Percentiles rank a stretch among this genome's conserved stretches.
Evolutionary conservation across 768 basidiomycete species (phyloP).

Genomic region (Galerina sulciceps): DNA sequence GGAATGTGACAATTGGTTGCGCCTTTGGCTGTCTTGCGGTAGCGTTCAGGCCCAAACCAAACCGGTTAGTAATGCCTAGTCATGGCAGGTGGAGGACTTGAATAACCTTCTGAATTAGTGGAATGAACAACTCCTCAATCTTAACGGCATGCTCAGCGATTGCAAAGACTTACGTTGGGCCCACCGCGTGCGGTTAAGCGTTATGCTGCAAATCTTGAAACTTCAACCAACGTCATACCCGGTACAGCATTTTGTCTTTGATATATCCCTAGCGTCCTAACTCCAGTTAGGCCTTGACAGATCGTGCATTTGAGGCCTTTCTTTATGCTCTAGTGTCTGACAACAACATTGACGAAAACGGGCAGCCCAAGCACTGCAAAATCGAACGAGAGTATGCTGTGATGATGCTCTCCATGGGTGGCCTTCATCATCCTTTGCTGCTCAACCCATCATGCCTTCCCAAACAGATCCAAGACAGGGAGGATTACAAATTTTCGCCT

Average conservation of each 20-base stretch:
- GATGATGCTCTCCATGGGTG: constrained; percentile 61
- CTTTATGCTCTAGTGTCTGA: constrained; percentile 54
- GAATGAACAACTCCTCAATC: background rate
- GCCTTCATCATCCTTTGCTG: constrained; percentile 56
- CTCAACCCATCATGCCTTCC: constrained; percentile 28
- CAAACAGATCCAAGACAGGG: constrained; percentile 13
- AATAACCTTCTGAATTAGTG: background rate
- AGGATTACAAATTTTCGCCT: constrained; percentile 33
- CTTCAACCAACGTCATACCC: constrained; percentile 64
- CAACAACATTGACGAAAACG: constrained; percentile 5
- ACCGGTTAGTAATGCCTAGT: constrained; percentile 23
- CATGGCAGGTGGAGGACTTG: background rate
- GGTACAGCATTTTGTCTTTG: constrained; percentile 39
- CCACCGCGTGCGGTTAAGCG: constrained; percentile 63
- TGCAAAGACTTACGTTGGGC: constrained; percentile 37
- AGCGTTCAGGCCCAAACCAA: constrained; percentile 48
- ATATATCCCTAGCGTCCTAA: background rate
- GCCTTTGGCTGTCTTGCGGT: constrained; percentile 77
- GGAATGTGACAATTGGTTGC: constrained; percentile 62
- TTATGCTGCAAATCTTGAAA: constrained; percentile 56
- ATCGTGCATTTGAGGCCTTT: constrained; percentile 58
- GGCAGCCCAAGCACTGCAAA: constrained; percentile 36
- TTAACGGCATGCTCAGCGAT: background rate
- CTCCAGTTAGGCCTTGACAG: constrained; percentile 41
- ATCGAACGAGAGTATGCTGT: constrained; percentile 61